phyloP scores from a whole-genome alignment of 768 basidiomycete genomes.

The Macrolepiota fuliginosa region DNA sequence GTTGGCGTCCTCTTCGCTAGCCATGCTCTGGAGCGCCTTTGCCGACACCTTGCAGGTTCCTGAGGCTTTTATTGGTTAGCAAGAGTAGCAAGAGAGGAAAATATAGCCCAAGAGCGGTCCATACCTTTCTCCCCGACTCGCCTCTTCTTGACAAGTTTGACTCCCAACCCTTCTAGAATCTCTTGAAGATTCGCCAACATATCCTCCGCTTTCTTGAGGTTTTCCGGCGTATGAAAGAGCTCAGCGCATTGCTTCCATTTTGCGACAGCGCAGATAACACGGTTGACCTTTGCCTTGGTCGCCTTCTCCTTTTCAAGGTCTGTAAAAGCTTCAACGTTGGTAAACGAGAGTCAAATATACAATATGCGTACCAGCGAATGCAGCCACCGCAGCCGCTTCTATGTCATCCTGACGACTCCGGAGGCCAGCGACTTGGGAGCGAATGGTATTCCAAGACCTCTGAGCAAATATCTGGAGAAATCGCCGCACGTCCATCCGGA shows the following conservation, averaged over 20 bases:
- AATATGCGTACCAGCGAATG: neutral
- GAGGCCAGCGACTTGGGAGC: neutral
- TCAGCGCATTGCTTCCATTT: constrained; percentile 1
- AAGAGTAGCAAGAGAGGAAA: no score
- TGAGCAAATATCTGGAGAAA: neutral
- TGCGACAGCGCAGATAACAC: neutral
- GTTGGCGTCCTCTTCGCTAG: neutral
- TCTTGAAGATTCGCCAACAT: neutral
- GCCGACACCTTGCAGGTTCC: neutral
- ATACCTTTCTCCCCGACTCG: neutral
- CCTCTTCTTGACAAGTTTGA: neutral
- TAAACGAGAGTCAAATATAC: neutral
- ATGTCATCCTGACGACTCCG: neutral
- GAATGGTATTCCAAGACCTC: neutral
- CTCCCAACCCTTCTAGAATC: neutral
- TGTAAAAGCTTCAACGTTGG: neutral
- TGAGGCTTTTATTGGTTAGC: neutral
- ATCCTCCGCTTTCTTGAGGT: neutral
- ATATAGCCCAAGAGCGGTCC: neutral
- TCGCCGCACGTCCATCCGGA: neutral
- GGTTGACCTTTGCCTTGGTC: neutral
- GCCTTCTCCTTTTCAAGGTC: neutral
- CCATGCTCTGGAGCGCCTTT: neutral
- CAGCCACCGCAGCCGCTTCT: neutral
- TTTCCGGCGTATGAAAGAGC: neutral